phyloP scores from a whole-genome alignment of 2,329 filamentous ascomycete species.

The Cercospora zeina region DNA sequence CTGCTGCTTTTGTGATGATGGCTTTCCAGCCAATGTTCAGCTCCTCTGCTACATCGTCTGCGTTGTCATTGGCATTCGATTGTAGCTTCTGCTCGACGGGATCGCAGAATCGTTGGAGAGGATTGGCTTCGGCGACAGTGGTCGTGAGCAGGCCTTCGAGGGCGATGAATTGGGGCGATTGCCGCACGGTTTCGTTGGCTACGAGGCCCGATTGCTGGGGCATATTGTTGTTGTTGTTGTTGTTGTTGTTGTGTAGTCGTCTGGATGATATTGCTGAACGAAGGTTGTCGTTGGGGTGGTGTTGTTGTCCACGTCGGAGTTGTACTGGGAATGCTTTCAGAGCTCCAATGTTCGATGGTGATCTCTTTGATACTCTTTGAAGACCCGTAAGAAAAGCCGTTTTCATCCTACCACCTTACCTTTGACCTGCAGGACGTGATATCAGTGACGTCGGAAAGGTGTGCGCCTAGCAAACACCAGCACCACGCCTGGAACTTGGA shows the following conservation, averaged over 20 bases:
- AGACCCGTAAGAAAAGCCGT: background rate
- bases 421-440: conserved; percentile 1
- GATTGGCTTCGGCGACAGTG: conserved; percentile 16
- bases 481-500: no score
- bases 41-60: conserved; percentile 29
- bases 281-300: background rate
- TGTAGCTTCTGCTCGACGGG: conserved; percentile 28
- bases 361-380: background rate
- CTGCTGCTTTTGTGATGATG: conserved; percentile 29
- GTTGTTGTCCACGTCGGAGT: background rate
- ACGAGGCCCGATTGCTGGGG: conserved; percentile 25
- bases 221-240: conserved; percentile 18
- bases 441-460: conserved; percentile 14
- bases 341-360: background rate
- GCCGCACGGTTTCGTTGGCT: conserved; percentile 23
- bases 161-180: conserved; percentile 23
- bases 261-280: conserved; percentile 2
- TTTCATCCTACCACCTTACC: conserved; percentile 7
- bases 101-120: conserved; percentile 28
- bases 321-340: background rate
- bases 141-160: conserved; percentile 20
- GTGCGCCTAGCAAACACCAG: background rate
- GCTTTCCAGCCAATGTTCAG: conserved; percentile 30
- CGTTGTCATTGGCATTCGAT: conserved; percentile 4
- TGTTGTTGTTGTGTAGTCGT: conserved; percentile 2